phyloP scores from a whole-genome alignment of 495 filamentous ascomycete genomes.

The Aspergillus haitiensis region DNA sequence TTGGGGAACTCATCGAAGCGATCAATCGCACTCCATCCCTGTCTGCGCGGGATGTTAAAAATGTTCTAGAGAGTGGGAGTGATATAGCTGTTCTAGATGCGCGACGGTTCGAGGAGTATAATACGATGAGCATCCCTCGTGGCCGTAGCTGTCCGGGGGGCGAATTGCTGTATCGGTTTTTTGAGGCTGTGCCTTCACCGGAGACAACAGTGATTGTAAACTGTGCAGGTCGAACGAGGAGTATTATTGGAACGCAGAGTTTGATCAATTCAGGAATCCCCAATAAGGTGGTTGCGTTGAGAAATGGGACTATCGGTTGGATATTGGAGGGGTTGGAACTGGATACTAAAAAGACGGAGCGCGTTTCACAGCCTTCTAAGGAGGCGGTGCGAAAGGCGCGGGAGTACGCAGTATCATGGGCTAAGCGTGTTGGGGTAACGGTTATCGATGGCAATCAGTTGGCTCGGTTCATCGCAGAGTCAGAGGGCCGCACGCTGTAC shows the following conservation, averaged over 20 bases:
- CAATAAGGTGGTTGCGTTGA: neutral
- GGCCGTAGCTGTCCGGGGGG: neutral
- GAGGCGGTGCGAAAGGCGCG: neutral
- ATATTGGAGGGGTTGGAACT: neutral
- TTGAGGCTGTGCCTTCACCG: neutral
- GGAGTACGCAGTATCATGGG: neutral
- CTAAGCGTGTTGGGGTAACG: neutral
- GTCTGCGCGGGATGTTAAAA: constrained; percentile 8
- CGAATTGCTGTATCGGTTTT: constrained; percentile 3
- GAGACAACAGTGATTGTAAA: neutral
- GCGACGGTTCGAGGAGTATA: constrained; percentile 8
- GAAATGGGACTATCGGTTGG: constrained; percentile 5
- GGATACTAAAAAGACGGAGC: neutral
- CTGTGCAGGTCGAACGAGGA: constrained; percentile 3
- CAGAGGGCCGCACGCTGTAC: neutral
- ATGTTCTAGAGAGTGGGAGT: constrained; percentile 2
- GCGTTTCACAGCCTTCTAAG: neutral
- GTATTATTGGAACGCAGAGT: constrained; percentile 4
- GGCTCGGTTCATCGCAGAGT: neutral
- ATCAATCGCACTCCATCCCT: constrained; percentile 11
- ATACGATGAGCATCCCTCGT: constrained; percentile 5
- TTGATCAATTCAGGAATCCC: constrained; percentile 1
- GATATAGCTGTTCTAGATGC: constrained; percentile 10
- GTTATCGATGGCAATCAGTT: neutral
- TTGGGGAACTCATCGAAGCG: constrained; percentile 7